phyloP scores from a whole-genome alignment of 2,329 filamentous ascomycete genomes.

The Penicillium sp. region DNA sequence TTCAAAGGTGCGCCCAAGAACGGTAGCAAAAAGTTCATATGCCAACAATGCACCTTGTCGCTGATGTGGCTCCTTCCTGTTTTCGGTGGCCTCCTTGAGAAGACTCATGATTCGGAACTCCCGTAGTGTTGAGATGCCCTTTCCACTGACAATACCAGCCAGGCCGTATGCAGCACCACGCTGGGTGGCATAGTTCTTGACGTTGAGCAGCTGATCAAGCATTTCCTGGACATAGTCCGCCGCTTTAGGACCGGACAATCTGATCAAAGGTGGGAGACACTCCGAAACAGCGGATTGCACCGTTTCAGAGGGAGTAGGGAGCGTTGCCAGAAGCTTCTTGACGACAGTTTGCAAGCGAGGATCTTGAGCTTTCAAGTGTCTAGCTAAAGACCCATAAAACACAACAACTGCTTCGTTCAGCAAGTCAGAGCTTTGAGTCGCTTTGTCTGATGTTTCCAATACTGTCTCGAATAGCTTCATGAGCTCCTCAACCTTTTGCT shows the following conservation, averaged over 20 bases:
- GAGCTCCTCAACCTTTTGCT: conserved; percentile 76
- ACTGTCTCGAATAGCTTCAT: conserved; percentile 91
- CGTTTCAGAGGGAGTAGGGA: conserved; percentile 92
- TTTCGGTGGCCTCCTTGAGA: conserved; percentile 79
- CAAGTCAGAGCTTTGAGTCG: conserved; percentile 75
- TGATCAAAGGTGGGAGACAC: conserved; percentile 87
- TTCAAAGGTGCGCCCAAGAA: conserved; percentile 87
- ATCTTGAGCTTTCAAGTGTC: conserved; percentile 82
- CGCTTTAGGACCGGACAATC: conserved; percentile 72
- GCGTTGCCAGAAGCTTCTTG: conserved; percentile 75
- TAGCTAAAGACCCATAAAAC: conserved; percentile 89
- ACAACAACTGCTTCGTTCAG: conserved; percentile 98
- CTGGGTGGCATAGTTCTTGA: conserved; percentile 88
- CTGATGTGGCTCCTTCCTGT: conserved; percentile 88
- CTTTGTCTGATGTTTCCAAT: conserved; percentile 79
- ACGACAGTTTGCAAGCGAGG: conserved; percentile 83
- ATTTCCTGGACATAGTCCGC: conserved; percentile 77
- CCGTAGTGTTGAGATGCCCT: conserved; percentile 74
- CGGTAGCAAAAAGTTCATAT: conserved; percentile 82
- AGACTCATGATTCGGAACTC: conserved; percentile 83
- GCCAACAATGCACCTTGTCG: conserved; percentile 84
- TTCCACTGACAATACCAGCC: conserved; percentile 84
- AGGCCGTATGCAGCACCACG: conserved; percentile 93
- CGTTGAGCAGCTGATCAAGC: conserved; percentile 75
- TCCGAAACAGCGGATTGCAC: conserved; percentile 96